A percentile compares a stretch with the other conserved stretches of the same genome.
phyloP scores from a whole-genome alignment of 805 yeast genomes.

The Huiozyma sinensis region DNA sequence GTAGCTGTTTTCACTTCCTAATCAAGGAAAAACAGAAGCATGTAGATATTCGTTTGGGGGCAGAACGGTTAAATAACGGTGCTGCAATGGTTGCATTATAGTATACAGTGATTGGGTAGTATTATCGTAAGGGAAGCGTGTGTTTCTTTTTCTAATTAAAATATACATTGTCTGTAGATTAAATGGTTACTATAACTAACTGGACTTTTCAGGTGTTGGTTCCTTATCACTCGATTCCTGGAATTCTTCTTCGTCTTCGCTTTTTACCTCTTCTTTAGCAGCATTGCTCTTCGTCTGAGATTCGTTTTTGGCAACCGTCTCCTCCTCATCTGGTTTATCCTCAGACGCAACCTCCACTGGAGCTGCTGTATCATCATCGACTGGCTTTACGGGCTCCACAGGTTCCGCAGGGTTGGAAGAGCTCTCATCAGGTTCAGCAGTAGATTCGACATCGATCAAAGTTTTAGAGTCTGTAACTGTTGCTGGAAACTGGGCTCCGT shows the following conservation, averaged over 20 bases:
- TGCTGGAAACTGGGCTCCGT: constrained; percentile 24
- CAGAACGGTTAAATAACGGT: too few relatives aligned
- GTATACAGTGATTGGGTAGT: too few relatives aligned
- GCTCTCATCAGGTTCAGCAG: constrained; percentile 15
- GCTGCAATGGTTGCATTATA: too few relatives aligned
- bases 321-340: constrained; percentile 10
- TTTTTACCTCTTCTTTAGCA: constrained; percentile 5
- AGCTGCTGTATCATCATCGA: constrained; percentile 9
- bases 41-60: too few relatives aligned
- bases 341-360: constrained; percentile 3
- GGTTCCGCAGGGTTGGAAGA: constrained; percentile 2
- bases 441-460: constrained; percentile 32
- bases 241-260: constrained; percentile 4
- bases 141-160: too few relatives aligned
- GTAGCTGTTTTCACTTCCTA: constrained; percentile 31
- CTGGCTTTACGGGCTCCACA: constrained; percentile 11
- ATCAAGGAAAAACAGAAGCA: too few relatives aligned
- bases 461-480: constrained; percentile 17
- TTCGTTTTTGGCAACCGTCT: constrained; percentile 6
- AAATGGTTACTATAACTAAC: not conserved
- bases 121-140: too few relatives aligned
- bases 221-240: constrained; percentile 7
- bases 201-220: not conserved
- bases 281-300: constrained; percentile 5
- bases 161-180: too few relatives aligned